phyloP scores from a whole-genome alignment of 2,329 filamentous ascomycete genomes.

The Fusarium secorum region DNA sequence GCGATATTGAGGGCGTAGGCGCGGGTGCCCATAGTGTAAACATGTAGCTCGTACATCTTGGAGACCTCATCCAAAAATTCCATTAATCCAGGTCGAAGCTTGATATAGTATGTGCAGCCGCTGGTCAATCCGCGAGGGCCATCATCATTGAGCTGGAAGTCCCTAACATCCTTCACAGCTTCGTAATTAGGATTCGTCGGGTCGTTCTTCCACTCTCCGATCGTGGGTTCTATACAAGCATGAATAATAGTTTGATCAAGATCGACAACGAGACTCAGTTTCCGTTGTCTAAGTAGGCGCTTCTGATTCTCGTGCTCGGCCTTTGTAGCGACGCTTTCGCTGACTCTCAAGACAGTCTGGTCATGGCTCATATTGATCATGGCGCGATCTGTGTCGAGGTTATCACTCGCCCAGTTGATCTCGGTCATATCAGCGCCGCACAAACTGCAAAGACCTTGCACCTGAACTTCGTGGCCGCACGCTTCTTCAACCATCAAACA shows the following conservation, averaged over 20 bases:
- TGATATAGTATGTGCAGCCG: conserved; percentile 97
- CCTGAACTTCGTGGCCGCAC: conserved; percentile 91
- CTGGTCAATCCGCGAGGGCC: conserved; percentile 72
- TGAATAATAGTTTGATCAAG: conserved; percentile 99
- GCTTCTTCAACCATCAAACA: conserved; percentile 86
- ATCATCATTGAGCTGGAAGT: conserved; percentile 90
- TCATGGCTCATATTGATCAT: conserved; percentile 96
- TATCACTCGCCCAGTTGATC: conserved; percentile 82
- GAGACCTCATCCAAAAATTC: conserved; percentile 82
- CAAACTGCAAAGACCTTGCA: conserved; percentile 85
- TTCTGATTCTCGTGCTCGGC: conserved; percentile 88
- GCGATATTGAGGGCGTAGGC: conserved; percentile 95
- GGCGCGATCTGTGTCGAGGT: conserved; percentile 81
- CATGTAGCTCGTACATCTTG: conserved; percentile 89
- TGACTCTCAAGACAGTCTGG: conserved; percentile 86
- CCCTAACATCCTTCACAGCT: conserved; percentile 85
- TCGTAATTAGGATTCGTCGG: conserved; percentile 88
- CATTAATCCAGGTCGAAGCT: conserved; percentile 86
- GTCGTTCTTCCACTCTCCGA: conserved; percentile 94
- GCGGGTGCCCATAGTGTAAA: conserved; percentile 98
- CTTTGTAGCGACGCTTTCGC: conserved; percentile 77
- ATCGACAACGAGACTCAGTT: conserved; percentile 94
- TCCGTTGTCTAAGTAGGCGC: conserved; percentile 79
- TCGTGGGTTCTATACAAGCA: conserved; percentile 94
- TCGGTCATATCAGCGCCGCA: conserved; percentile 98